Evolutionary conservation across 192 early-diverging fungal species (phyloP).

Genomic region (Podila horticola): DNA sequence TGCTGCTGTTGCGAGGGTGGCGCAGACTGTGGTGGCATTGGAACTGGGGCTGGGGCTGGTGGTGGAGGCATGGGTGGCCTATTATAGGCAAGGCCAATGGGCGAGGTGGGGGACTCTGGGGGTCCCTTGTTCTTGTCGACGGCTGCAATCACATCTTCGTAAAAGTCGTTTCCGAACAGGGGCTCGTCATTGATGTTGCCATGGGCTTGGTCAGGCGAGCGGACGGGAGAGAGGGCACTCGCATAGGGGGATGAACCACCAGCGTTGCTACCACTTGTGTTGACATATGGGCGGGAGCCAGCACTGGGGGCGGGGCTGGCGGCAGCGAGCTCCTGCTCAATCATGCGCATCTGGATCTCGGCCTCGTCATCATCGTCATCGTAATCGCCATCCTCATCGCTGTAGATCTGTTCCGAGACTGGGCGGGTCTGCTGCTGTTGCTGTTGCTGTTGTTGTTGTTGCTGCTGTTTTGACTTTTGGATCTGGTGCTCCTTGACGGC

Average conservation of each 20-base stretch:
- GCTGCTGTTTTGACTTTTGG: conserved; percentile 18
- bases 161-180: neutral
- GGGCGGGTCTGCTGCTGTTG: neutral
- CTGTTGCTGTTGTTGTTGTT: conserved; percentile 13
- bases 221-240: conserved; percentile 21
- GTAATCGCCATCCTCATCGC: conserved; percentile 5
- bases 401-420: neutral
- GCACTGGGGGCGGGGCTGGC: conserved; percentile 7
- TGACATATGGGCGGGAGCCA: conserved; percentile 7
- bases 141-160: conserved; percentile 13
- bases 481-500: conserved; percentile 42
- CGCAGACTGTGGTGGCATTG: neutral
- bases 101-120: neutral
- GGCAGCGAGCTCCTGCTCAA: conserved; percentile 10
- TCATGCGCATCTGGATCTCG: conserved; percentile 16
- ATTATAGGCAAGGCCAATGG: neutral
- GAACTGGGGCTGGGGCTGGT: neutral
- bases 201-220: conserved; percentile 8
- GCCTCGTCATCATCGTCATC: conserved; percentile 22
- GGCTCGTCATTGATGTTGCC: neutral
- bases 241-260: neutral
- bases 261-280: neutral
- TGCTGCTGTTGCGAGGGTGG: conserved; percentile 3
- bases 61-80: conserved; percentile 26
- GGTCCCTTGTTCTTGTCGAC: conserved; percentile 13